These are phyloP conservation scores for Cardiospermum halicacabum DNA, from an alignment of 345 rosid genomes.

Conservation along the genomic window DNA sequence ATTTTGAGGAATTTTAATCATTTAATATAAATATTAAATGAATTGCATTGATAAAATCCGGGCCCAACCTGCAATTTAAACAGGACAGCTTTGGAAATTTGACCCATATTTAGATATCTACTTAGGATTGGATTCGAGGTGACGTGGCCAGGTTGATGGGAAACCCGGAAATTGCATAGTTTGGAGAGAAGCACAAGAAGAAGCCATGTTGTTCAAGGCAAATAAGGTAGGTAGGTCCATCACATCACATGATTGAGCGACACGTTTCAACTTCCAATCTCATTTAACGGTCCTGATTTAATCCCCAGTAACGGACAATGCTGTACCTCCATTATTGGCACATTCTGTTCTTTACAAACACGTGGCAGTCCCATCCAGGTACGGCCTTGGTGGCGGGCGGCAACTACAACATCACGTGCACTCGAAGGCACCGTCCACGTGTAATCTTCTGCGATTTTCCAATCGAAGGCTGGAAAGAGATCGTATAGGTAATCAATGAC, in stretches of 20 bases:
- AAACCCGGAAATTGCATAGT: too few relatives aligned
- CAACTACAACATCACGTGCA: constrained; percentile 8
- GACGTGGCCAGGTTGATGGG: too few relatives aligned
- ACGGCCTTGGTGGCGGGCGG: too few relatives aligned
- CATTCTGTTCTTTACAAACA: not conserved
- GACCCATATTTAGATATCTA: too few relatives aligned
- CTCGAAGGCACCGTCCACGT: not conserved
- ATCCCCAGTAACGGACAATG: not conserved
- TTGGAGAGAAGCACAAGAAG: too few relatives aligned
- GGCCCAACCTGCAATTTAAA: too few relatives aligned
- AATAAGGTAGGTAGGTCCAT: not conserved
- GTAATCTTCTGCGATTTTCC: not conserved
- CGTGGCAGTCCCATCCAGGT: not conserved
- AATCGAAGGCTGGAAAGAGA: constrained; percentile 12
- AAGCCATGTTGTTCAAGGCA: too few relatives aligned
- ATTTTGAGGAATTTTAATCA: too few relatives aligned
- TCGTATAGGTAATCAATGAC: not conserved
- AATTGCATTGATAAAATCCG: too few relatives aligned
- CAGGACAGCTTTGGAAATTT: too few relatives aligned
- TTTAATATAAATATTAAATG: too few relatives aligned
- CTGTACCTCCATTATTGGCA: not conserved
- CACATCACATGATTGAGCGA: not conserved
- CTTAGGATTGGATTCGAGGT: too few relatives aligned
- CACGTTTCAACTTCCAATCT: not conserved
- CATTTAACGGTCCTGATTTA: not conserved